A percentile compares a stretch with the other conserved stretches of the same genome.
phyloP scores from a whole-genome alignment of 768 basidiomycete species.

The Trametes meyenii region DNA sequence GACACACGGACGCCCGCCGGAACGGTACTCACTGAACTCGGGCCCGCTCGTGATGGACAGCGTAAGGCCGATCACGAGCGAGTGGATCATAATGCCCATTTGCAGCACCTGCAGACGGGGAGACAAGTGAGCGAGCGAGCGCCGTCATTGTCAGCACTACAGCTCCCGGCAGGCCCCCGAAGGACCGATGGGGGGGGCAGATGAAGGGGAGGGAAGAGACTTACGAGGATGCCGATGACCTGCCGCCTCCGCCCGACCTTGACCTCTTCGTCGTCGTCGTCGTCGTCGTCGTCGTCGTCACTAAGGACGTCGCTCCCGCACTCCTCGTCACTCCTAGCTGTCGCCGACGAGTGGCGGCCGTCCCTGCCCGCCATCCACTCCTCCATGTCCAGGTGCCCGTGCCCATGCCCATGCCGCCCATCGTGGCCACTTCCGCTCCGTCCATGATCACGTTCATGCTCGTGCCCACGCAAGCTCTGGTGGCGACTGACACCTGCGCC shows the following conservation, averaged over 20 bases:
- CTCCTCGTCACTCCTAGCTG: constrained; percentile 21
- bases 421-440: constrained; percentile 7
- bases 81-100: constrained; percentile 84
- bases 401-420: constrained; percentile 23
- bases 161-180: too few species aligned
- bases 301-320: constrained; percentile 12
- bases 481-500: neutral
- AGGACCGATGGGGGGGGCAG: too few species aligned
- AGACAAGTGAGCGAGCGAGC: too few species aligned
- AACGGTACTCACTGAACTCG: constrained; percentile 61
- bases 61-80: constrained; percentile 79
- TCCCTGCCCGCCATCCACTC: constrained; percentile 19
- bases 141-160: too few species aligned
- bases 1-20: too few species aligned
- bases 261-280: constrained; percentile 19
- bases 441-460: neutral
- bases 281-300: constrained; percentile 20
- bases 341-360: constrained; percentile 4
- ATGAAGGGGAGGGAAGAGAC: constrained; percentile 30
- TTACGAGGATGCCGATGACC: constrained; percentile 73
- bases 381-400: constrained; percentile 26
- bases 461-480: neutral
- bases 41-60: constrained; percentile 67
- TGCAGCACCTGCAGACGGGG: constrained; percentile 62
- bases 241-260: constrained; percentile 52